Conservation (phyloP, 306 rosid species). For the Quillaja saponaria region DNA sequence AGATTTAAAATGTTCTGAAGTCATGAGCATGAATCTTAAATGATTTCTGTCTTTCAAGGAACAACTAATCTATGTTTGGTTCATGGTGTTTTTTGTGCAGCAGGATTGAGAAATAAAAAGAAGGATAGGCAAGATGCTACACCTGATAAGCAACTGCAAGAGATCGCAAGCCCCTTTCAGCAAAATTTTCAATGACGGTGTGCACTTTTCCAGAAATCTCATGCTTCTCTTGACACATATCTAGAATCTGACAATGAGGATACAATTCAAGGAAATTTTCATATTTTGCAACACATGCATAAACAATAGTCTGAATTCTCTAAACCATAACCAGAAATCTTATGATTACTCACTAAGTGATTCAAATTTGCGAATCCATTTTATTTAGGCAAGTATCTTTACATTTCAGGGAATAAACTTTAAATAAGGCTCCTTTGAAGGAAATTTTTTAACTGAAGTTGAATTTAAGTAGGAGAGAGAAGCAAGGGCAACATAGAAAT, state of each 20-base stretch:
- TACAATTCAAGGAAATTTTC: slow-evolving; percentile 24
- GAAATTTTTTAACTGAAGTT: background rate
- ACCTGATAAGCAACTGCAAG: slow-evolving; percentile 87
- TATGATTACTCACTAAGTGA: background rate
- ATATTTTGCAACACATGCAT: slow-evolving; percentile 28
- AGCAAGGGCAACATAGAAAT: slow-evolving; percentile 6
- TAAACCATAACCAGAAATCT: slow-evolving; percentile 19
- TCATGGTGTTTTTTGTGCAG: slow-evolving; percentile 19
- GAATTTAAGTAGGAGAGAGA: background rate
- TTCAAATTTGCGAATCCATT: slow-evolving; percentile 6
- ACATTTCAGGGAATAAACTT: no score
- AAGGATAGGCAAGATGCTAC: slow-evolving; percentile 21
- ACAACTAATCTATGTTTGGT: slow-evolving; percentile 6
- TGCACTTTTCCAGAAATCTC: slow-evolving; percentile 68
- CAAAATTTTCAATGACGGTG: slow-evolving; percentile 77
- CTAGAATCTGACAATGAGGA: slow-evolving; percentile 57
- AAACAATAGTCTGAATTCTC: background rate
- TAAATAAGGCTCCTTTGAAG: no score
- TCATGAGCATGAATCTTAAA: background rate
- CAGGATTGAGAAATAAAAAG: slow-evolving; percentile 16
- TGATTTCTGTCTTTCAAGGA: slow-evolving; percentile 21
- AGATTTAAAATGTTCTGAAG: slow-evolving; percentile 21
- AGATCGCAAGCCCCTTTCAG: slow-evolving; percentile 86
- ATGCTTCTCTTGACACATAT: slow-evolving; percentile 63
- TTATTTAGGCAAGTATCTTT: no score